Evolutionary conservation across 208 protist genomes (phyloP).

Genomic region (Trypanosomatidae sp.): DNA sequence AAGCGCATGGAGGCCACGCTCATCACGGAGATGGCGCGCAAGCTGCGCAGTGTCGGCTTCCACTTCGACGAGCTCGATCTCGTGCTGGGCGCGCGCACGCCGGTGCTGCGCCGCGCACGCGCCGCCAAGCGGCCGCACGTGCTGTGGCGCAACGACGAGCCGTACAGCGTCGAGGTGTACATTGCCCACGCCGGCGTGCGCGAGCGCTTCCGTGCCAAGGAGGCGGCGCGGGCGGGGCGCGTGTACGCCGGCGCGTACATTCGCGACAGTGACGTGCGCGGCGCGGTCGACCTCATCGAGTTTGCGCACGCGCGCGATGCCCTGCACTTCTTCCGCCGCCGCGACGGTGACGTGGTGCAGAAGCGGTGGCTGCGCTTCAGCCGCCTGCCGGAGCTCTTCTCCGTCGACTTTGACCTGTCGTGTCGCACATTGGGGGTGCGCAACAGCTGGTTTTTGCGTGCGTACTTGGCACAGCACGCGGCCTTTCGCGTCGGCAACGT

Average conservation of each 20-base stretch:
- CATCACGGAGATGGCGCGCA: slow-evolving; percentile 8
- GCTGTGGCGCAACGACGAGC: neutral
- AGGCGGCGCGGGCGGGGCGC: neutral
- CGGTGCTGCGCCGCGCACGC: slow-evolving; percentile 38
- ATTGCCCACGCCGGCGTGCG: slow-evolving; percentile 3
- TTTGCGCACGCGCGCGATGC: slow-evolving; percentile 3
- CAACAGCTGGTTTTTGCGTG: slow-evolving; percentile 71
- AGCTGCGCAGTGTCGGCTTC: slow-evolving; percentile 40
- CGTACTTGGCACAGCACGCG: slow-evolving; percentile 34
- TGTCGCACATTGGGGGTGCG: slow-evolving; percentile 47
- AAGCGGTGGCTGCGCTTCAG: slow-evolving; percentile 17
- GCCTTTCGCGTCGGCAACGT: slow-evolving; percentile 41
- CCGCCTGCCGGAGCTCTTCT: slow-evolving; percentile 46
- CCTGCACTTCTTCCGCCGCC: slow-evolving; percentile 16
- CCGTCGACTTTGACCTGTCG: slow-evolving; percentile 73
- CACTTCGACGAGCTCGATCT: slow-evolving; percentile 40
- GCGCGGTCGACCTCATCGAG: neutral
- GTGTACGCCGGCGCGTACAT: neutral
- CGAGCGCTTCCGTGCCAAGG: slow-evolving; percentile 1
- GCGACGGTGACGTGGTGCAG: slow-evolving; percentile 4
- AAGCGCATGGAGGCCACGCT: slow-evolving; percentile 5
- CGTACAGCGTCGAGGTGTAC: slow-evolving; percentile 6
- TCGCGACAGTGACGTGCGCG: slow-evolving; percentile 2
- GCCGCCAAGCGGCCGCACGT: slow-evolving; percentile 2
- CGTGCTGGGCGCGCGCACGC: slow-evolving; percentile 38